phyloP scores from a whole-genome alignment of 768 basidiomycete genomes.

The Leccinum disarticulatum region DNA sequence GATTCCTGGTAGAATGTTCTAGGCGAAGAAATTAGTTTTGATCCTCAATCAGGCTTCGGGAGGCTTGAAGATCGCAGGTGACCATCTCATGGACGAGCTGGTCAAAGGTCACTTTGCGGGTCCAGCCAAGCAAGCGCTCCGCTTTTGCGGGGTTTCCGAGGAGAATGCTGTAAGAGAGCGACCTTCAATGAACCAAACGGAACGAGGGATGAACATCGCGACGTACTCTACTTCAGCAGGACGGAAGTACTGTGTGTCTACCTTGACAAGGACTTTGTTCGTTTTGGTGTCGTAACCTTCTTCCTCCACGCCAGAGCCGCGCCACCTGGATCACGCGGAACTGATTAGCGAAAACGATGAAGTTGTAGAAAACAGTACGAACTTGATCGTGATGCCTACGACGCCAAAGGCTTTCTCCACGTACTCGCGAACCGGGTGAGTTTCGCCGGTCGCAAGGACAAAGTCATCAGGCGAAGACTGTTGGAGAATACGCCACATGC shows the following conservation, averaged over 20 bases:
- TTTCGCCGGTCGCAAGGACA: conserved; percentile 95
- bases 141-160: conserved; percentile 90
- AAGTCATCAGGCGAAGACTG: conserved; percentile 83
- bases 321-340: conserved; percentile 56
- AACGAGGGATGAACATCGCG: not conserved
- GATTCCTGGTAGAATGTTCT: not conserved
- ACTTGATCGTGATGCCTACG: conserved; percentile 69
- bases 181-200: conserved; percentile 1
- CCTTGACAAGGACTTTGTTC: conserved; percentile 72
- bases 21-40: conserved; percentile 61
- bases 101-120: conserved; percentile 80
- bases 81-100: conserved; percentile 93
- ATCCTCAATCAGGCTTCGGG: conserved; percentile 74
- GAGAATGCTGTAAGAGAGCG: conserved; percentile 54
- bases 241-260: conserved; percentile 91
- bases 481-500: conserved; percentile 98
- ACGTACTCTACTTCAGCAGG: conserved; percentile 93
- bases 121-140: conserved; percentile 87
- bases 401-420: conserved; percentile 82
- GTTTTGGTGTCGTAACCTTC: conserved; percentile 72
- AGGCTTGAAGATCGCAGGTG: conserved; percentile 71
- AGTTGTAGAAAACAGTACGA: conserved; percentile 18
- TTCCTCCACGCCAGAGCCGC: conserved; percentile 72
- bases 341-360: conserved; percentile 4
- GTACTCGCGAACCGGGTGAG: conserved; percentile 90